Evolutionary conservation across 1,139 yeast genomes (phyloP).

Genomic region (Zygosaccharomyces sapae): DNA sequence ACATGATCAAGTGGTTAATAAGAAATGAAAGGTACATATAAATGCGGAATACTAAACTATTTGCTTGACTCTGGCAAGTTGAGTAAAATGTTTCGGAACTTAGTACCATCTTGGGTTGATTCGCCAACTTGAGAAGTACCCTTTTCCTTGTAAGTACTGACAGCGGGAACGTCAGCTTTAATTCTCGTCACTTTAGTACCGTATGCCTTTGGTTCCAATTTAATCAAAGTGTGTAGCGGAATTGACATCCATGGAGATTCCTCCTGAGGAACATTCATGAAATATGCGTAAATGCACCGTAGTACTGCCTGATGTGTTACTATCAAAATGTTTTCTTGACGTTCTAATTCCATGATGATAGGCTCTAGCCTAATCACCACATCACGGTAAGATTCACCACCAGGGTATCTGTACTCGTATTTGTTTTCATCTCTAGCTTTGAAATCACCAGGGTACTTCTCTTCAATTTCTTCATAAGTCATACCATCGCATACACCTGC

Average conservation of each 20-base stretch:
- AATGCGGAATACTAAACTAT: not conserved
- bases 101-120: conserved; percentile 28
- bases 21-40: not conserved
- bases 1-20: no score
- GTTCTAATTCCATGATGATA: conserved; percentile 94
- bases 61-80: conserved; percentile 31
- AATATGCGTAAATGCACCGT: conserved; percentile 93
- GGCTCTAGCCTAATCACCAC: conserved; percentile 94
- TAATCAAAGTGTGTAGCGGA: conserved; percentile 90
- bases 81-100: conserved; percentile 35
- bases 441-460: conserved; percentile 86
- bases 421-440: conserved; percentile 93
- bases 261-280: conserved; percentile 97
- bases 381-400: conserved; percentile 95
- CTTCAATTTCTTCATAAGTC: conserved; percentile 83
- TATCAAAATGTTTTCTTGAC: conserved; percentile 91
- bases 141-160: conserved; percentile 89
- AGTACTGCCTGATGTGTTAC: conserved; percentile 97
- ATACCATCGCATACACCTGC: conserved; percentile 98
- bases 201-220: conserved; percentile 90
- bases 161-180: conserved; percentile 96
- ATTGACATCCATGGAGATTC: conserved; percentile 99
- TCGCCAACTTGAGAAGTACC: conserved; percentile 84
- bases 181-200: conserved; percentile 83
- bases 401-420: conserved; percentile 91